Base-by-base conservation (phyloP, 208 protist genomes). In the Leishmania gerbilli region DNA sequence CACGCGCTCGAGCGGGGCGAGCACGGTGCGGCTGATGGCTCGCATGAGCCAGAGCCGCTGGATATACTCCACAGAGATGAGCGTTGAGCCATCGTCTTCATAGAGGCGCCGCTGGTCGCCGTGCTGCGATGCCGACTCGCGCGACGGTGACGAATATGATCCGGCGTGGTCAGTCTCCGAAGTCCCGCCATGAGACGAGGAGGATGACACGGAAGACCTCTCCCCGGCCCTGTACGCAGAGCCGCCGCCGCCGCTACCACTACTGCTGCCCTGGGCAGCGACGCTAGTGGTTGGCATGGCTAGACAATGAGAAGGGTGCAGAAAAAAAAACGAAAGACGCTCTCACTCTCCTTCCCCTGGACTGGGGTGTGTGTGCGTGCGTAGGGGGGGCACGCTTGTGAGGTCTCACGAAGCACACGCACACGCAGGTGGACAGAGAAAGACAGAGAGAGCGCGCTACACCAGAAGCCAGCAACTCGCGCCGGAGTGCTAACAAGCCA, bases 1-100 rank as follows among this genome's bases (percentile, higher is more conserved):
- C 4, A 97, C 87, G n/a, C 94, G 92, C 47, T 97, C 94, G 17
- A 97, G 74, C 17, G 94, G 94, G 15, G 94, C 92, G 2, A 93
- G 84, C 34, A 95, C 1, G 0, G 94, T 97, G 72, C 88, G 88
- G 42, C 79, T 84, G 37, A 90, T 72, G 0, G 82, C 78, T 34
- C 88, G 88, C 58, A 85, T 60, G 75, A 95, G 40, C 80, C 93
- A 97, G 58, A 90, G 58, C 7, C 80, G 67, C 76, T 91, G 89
- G 9, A 94, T 88, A 76, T 89, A 85, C 77, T 92, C 85, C 27
- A 92, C 87, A 6, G 93, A 94, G 56, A 95, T 86, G 62, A 81
- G 56, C 17, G 64, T 81, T 21, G 68, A 79, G 37, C 37, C 69
- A 19, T 81, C 82, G 40, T 60, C 77, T 7, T 77, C 51, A 31